phyloP scores from a whole-genome alignment of 331 rosid genomes.

The Malus hybrid region DNA sequence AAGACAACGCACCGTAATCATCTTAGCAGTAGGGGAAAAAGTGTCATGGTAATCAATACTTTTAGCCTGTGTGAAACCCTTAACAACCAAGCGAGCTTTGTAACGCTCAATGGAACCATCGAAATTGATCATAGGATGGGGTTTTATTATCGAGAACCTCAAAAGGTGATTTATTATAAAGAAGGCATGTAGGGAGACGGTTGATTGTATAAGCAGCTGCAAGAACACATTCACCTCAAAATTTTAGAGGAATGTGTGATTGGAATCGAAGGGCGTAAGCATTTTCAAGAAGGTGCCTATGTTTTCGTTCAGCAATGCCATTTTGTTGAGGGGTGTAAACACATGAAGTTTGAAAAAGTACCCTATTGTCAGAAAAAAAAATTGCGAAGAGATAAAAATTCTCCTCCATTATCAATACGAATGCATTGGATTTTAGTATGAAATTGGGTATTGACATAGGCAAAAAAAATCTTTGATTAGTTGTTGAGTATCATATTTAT shows the following conservation, averaged over 20 bases:
- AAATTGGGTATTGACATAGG: too few species aligned
- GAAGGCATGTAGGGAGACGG: background rate
- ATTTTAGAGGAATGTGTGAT: background rate
- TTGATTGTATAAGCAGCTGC: background rate
- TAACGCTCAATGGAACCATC: too few species aligned
- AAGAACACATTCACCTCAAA: background rate
- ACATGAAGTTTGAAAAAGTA: background rate
- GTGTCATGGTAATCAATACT: too few species aligned
- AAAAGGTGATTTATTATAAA: background rate
- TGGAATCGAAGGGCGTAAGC: background rate
- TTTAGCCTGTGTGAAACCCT: too few species aligned
- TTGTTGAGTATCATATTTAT: too few species aligned
- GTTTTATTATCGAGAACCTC: background rate
- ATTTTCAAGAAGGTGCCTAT: background rate
- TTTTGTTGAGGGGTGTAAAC: background rate
- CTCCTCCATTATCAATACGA: too few species aligned
- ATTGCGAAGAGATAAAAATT: too few species aligned
- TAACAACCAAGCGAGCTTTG: too few species aligned
- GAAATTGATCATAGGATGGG: background rate
- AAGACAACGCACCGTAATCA: too few species aligned
- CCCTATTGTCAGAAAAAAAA: background rate
- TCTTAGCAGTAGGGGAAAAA: too few species aligned
- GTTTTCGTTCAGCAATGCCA: background rate
- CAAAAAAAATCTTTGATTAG: too few species aligned
- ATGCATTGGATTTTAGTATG: too few species aligned